Evolutionary conservation across 257 asterid species (phyloP), one percentile per base, ranked within the genome.

Genomic region (Marsdenia floribunda): DNA sequence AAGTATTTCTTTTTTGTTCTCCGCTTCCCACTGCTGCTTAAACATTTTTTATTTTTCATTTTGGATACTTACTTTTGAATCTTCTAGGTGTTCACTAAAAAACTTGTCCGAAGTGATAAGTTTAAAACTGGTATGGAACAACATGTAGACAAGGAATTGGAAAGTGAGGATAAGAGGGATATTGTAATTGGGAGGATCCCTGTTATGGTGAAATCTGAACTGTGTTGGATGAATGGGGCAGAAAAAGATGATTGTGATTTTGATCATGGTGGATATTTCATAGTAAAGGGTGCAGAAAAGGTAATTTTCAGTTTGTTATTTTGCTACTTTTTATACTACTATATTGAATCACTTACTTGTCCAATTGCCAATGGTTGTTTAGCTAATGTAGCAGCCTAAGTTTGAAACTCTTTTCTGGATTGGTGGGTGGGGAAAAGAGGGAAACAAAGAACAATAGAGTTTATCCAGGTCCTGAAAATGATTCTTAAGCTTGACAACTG

Each of bases 201-300:
- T 15, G 91, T 94, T 61, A 94, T 94, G 99, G 98, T 92, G 68
- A 88, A 84, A 59, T 94, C 98, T 21, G 92, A 88, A 57, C 67
- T 88, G 44, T 94, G 98, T 83, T 84, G 90, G 95, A 87, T 81
- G 97, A 87, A 74, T 29, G 78, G 59, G 66, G 64, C 5, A 1
- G 87, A 87, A 63, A 83, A 88, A 83, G 79, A 33, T 78, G 98
- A 94, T 42, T 94, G 98, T 73, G 96, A 89, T 18, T 90, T 90
- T 75, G 99, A 92, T 55, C 84, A 90, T 44, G 99, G 99, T 67
- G 99, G 99, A 42, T 94, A 92, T 79, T 94, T 94, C 69, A 81
- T 94, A 18, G 84, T 94, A 81, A 94, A 94, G 87, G 99, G 99
- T 61, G 98, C 98, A 35, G 98, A 92, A 83, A 94, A 94, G 97